These are phyloP conservation scores for Simplicillium sp. DNA, from an alignment of 2,329 filamentous ascomycete genomes.

Conservation along the genomic window DNA sequence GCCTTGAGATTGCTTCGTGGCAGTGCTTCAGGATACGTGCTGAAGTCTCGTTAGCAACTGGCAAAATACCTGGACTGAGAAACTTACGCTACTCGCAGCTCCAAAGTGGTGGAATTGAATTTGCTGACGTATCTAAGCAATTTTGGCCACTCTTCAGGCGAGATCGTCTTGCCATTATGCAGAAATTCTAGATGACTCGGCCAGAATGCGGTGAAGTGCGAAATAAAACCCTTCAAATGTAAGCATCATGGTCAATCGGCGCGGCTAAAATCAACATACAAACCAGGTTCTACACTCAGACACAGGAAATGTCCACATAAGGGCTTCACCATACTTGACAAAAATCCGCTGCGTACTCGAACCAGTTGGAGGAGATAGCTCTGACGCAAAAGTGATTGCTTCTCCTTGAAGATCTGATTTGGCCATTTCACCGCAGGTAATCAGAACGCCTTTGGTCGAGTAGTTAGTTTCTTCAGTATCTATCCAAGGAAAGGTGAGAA, in stretches of 20 bases:
- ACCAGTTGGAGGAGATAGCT: conserved; percentile 15
- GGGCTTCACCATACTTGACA: conserved; percentile 21
- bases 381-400: conserved; percentile 17
- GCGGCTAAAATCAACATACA: conserved; percentile 17
- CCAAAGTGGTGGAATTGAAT: conserved; percentile 11
- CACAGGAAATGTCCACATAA: conserved; percentile 27
- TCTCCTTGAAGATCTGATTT: conserved; percentile 22
- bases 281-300: conserved; percentile 35
- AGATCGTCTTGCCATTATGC: conserved; percentile 18
- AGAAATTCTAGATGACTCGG: conserved; percentile 26
- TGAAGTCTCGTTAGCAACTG: too few species aligned
- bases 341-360: conserved; percentile 17
- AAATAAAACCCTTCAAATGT: conserved; percentile 22
- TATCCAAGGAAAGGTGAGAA: neutral
- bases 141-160: conserved; percentile 17
- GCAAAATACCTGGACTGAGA: too few species aligned
- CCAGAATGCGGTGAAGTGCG: conserved; percentile 33
- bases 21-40: too few species aligned
- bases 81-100: conserved; percentile 12
- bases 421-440: conserved; percentile 30
- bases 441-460: conserved; percentile 19
- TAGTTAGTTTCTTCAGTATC: neutral
- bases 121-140: conserved; percentile 16
- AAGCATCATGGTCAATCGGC: neutral
- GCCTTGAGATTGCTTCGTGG: too few species aligned